Evolutionary conservation across 306 rosid genomes (phyloP).

Genomic region (Pterocarpus macrocarpus): DNA sequence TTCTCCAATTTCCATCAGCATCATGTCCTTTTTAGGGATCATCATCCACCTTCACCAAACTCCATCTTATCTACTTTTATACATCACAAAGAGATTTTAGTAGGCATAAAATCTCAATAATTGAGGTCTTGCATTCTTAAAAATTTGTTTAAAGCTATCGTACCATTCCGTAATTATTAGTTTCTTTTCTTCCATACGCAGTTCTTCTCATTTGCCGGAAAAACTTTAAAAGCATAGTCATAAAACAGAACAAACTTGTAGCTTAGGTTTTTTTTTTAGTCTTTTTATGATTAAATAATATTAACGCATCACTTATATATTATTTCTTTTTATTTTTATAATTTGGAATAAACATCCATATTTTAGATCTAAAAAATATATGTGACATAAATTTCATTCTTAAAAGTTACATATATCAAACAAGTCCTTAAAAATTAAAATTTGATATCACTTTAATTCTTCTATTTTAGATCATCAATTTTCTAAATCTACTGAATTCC

Average conservation of each 20-base stretch:
- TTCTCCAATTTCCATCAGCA: constrained; percentile 21
- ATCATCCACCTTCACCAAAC: neutral
- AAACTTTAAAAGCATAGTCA: too few relatives aligned
- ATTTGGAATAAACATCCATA: too few relatives aligned
- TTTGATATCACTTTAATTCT: too few relatives aligned
- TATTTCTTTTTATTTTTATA: too few relatives aligned
- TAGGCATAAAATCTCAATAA: constrained; percentile 19
- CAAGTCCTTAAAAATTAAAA: too few relatives aligned
- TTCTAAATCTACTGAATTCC: too few relatives aligned
- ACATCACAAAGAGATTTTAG: neutral
- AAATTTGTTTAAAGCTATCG: neutral
- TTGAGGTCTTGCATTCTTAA: neutral
- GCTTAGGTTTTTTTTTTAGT: neutral
- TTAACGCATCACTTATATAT: too few relatives aligned
- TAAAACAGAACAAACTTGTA: neutral
- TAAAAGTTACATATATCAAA: too few relatives aligned
- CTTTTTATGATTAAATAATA: too few relatives aligned
- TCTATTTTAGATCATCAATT: too few relatives aligned
- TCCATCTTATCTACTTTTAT: neutral
- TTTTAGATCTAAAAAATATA: too few relatives aligned
- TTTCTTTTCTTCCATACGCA: neutral
- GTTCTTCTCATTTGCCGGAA: neutral
- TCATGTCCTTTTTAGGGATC: constrained; percentile 35
- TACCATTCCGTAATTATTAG: neutral
- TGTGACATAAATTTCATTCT: too few relatives aligned